Evolutionary conservation across 208 protist species (phyloP).

Genomic region (Leishmania martiniquensis): DNA sequence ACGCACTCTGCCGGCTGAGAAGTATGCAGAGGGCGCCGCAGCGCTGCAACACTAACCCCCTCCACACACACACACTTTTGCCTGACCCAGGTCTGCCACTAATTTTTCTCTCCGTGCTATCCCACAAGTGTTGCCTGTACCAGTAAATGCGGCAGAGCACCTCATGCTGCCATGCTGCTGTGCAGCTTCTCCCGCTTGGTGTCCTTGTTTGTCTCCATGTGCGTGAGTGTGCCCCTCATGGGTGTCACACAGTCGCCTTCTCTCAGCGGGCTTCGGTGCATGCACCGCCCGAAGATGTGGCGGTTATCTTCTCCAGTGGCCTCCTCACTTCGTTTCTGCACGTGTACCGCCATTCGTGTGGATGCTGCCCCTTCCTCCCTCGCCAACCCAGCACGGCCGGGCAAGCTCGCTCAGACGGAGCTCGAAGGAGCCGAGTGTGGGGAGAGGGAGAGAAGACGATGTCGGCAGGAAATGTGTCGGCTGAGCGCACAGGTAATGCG

Average conservation of each 20-base stretch:
- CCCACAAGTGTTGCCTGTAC: neutral
- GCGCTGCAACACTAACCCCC: neutral
- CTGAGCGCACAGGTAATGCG: neutral
- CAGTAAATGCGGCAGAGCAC: neutral
- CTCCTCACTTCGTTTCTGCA: slow-evolving; percentile 10
- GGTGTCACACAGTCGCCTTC: neutral
- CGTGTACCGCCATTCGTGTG: neutral
- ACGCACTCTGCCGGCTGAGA: neutral
- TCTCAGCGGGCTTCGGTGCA: neutral
- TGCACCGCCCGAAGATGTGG: neutral
- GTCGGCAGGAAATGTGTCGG: neutral
- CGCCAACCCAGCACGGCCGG: neutral
- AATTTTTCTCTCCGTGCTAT: neutral
- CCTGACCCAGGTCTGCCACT: neutral
- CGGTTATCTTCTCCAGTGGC: neutral
- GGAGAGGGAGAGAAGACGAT: neutral
- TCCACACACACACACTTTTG: neutral
- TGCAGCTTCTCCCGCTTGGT: neutral
- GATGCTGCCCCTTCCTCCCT: neutral
- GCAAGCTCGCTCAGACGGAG: neutral
- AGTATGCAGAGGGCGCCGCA: neutral
- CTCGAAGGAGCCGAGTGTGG: neutral
- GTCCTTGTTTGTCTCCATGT: neutral
- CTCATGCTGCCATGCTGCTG: neutral
- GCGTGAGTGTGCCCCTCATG: neutral